Evolutionary conservation across 2,329 filamentous ascomycete genomes (phyloP).

Genomic region (Neonectria neomacrospora): DNA sequence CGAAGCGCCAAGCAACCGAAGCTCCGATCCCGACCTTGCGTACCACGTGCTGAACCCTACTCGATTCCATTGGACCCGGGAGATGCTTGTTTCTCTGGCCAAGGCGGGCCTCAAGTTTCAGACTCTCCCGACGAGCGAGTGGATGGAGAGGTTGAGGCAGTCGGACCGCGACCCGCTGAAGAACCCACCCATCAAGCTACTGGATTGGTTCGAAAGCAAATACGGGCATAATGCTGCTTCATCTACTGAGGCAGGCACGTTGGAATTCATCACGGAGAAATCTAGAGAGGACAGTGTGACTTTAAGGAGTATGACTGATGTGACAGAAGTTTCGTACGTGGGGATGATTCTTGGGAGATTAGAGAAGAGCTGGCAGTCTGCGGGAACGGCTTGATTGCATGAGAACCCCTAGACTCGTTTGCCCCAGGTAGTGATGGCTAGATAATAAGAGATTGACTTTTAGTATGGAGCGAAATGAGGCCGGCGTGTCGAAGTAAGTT

Average conservation of each 20-base stretch:
- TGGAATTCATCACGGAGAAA: slow-evolving; percentile 32
- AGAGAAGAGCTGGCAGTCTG: slow-evolving; percentile 14
- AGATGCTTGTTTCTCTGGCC: slow-evolving; percentile 61
- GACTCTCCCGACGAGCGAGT: slow-evolving; percentile 55
- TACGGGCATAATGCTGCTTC: slow-evolving; percentile 36
- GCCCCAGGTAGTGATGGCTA: no score
- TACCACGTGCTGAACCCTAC: slow-evolving; percentile 39
- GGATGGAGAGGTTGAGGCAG: slow-evolving; percentile 55
- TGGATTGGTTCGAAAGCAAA: slow-evolving; percentile 60
- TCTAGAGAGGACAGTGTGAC: slow-evolving; percentile 34
- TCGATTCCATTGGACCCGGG: slow-evolving; percentile 59
- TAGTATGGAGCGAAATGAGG: no score
- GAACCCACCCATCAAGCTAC: slow-evolving; percentile 64
- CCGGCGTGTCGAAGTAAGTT: no score
- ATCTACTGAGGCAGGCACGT: slow-evolving; percentile 15
- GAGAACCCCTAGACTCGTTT: neutral
- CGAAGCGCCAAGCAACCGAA: slow-evolving; percentile 1
- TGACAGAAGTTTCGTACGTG: slow-evolving; percentile 29
- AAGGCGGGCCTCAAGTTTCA: slow-evolving; percentile 58
- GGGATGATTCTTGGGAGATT: slow-evolving; percentile 31
- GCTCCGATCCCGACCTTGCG: slow-evolving; percentile 25
- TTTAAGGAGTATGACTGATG: slow-evolving; percentile 32
- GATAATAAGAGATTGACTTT: no score
- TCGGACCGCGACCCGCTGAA: slow-evolving; percentile 56
- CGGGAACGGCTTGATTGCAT: neutral